Evolutionary conservation across 805 yeast species (phyloP), one percentile per base, ranked within the genome.

Genomic region (Saturnispora gosingensis): DNA sequence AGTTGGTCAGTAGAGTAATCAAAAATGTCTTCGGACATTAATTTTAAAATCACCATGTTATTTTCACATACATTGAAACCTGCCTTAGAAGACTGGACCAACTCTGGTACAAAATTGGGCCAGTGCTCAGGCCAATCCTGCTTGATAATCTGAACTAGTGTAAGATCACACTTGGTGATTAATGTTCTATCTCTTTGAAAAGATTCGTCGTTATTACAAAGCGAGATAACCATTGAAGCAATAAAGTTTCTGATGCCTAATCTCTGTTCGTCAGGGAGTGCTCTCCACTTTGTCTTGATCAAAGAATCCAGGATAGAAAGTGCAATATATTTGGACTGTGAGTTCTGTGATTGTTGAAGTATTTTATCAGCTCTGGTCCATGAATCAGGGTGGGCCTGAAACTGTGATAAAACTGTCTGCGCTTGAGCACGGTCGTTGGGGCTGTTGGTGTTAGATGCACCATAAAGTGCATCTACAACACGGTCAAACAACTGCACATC

Each of bases 81-180:
- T 13, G 91, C 81, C 56, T 88, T 80, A 45, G 95, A 83, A 57
- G 95, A 83, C 54, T 77, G 79, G 45, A 91, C 93, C 52, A 93
- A 79, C 67, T 93, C 99, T 16, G 97, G 96, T 48, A 93, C 85
- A 62, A 93, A 93, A 61, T 84, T 86, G 18, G 98, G 98, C 99
- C 99, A 93, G 67, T 90, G 86, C 60, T 83, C 88, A 34, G 99
- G 99, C 99, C 99, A 93, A 67, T 93, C 99, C 70, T 93, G 98
- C 64, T 93, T 93, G 63, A 93, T 79, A 49, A 93, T 83, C 63
- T 90, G 95, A 36, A 93, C 99, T 61, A 93, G 74, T 15, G 98
- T 91, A 63, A 93, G 76, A 70, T 93, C 96, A 61, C 90, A 89
- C 68, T 93, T 93, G 72, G 85, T 88, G 64, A 93, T 88, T 63